phyloP scores from a whole-genome alignment of 306 rosid species.

The Vicia sativa region DNA sequence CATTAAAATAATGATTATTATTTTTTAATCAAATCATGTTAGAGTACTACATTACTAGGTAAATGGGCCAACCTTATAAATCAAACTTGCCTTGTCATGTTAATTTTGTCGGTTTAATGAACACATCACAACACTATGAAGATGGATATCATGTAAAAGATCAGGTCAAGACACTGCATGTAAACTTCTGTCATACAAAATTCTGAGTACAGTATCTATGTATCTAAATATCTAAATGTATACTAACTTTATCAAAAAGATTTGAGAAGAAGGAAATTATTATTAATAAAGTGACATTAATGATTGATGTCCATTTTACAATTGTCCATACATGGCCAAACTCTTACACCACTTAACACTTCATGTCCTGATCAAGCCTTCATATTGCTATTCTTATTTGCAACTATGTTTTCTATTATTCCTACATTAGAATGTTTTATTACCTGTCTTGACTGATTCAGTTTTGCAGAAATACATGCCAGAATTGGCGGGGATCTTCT shows the following conservation, averaged over 20 bases:
- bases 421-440: slow-evolving; percentile 28
- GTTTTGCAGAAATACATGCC: slow-evolving; percentile 93
- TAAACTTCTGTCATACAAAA: slow-evolving; percentile 6
- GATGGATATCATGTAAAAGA: background rate
- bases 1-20: background rate
- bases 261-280: too few species aligned
- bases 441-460: slow-evolving; percentile 10
- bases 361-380: slow-evolving; percentile 10
- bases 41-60: background rate
- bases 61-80: background rate
- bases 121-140: background rate
- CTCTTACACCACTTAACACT: background rate
- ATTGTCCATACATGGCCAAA: too few species aligned
- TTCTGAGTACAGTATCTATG: too few species aligned
- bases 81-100: background rate
- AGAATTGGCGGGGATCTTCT: slow-evolving; percentile 81
- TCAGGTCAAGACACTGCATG: background rate
- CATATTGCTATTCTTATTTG: slow-evolving; percentile 18
- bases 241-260: too few species aligned
- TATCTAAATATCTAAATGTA: too few species aligned
- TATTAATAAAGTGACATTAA: too few species aligned
- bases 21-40: background rate
- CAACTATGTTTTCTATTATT: slow-evolving; percentile 14
- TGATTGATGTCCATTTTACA: too few species aligned
- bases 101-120: too few species aligned